phyloP scores from a whole-genome alignment of 257 asterid species.

The Euphrasia confusa region DNA sequence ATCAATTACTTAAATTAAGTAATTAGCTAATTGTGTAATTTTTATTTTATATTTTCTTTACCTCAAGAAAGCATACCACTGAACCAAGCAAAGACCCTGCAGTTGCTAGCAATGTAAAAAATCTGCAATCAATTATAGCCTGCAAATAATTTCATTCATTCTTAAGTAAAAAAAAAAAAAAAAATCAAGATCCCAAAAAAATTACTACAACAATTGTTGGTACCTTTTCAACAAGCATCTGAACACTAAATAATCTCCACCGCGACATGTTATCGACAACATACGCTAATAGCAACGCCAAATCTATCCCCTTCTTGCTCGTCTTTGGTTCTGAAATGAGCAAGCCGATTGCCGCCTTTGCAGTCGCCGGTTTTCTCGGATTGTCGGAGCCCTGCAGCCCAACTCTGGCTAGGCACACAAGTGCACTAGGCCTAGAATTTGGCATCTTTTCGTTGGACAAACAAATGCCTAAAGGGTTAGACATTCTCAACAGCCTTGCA shows the following conservation, averaged over 20 bases:
- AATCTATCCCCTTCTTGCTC: conserved; percentile 28
- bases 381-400: conserved; percentile 22
- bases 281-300: conserved; percentile 24
- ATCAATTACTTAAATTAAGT: background rate
- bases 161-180: background rate
- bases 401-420: conserved; percentile 30
- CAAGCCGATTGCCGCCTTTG: conserved; percentile 32
- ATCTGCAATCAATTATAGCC: conserved; percentile 80
- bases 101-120: conserved; percentile 67
- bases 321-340: conserved; percentile 38
- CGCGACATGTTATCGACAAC: conserved; percentile 28
- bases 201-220: background rate
- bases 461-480: conserved; percentile 27
- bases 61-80: conserved; percentile 61
- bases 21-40: background rate
- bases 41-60: conserved; percentile 27
- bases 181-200: background rate
- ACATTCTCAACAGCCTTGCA: conserved; percentile 38
- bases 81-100: conserved; percentile 83
- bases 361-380: conserved; percentile 28
- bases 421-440: conserved; percentile 22
- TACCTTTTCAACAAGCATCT: conserved; percentile 70
- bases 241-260: conserved; percentile 35
- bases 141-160: conserved; percentile 22
- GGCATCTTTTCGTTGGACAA: conserved; percentile 18